A percentile compares a stretch with the other conserved stretches of the same genome.
These are phyloP conservation scores for Sphagnurus paluster DNA, from an alignment of 1,284 basidiomycete genomes.

Conservation along the genomic window DNA sequence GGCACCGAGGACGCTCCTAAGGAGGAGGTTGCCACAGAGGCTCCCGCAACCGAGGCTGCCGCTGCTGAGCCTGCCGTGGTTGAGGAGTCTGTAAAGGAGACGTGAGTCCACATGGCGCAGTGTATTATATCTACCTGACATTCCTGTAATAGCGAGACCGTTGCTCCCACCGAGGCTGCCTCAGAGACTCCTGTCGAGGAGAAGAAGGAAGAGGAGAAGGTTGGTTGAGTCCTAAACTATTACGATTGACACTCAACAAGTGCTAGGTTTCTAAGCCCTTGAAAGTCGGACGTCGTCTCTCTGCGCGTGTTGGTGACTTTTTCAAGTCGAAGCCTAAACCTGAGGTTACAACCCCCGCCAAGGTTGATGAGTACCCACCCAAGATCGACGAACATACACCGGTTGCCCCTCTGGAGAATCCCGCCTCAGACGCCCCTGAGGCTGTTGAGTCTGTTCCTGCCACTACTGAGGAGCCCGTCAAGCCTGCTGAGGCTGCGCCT, in stretches of 20 bases:
- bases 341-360: slow-evolving; percentile 70
- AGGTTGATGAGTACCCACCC: slow-evolving; percentile 82
- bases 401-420: slow-evolving; percentile 76
- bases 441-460: slow-evolving; percentile 30
- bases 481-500: slow-evolving; percentile 39
- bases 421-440: slow-evolving; percentile 46
- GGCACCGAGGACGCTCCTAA: slow-evolving; percentile 42
- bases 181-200: slow-evolving; percentile 43
- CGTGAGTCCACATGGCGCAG: slow-evolving; percentile 16
- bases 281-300: slow-evolving; percentile 76
- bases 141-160: slow-evolving; percentile 28
- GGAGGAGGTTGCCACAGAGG: slow-evolving; percentile 38
- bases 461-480: slow-evolving; percentile 36
- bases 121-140: not conserved
- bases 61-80: slow-evolving; percentile 52
- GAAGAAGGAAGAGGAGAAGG: slow-evolving; percentile 40
- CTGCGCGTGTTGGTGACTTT: slow-evolving; percentile 72
- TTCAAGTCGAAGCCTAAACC: slow-evolving; percentile 78
- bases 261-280: slow-evolving; percentile 37
- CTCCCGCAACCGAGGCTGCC: slow-evolving; percentile 34
- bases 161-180: slow-evolving; percentile 28
- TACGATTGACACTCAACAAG: not conserved
- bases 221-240: slow-evolving; percentile 24
- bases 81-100: slow-evolving; percentile 38
- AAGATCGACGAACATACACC: slow-evolving; percentile 76